Base-by-base conservation (phyloP, 2,329 filamentous ascomycete species). In the Thyridium curvatum region DNA sequence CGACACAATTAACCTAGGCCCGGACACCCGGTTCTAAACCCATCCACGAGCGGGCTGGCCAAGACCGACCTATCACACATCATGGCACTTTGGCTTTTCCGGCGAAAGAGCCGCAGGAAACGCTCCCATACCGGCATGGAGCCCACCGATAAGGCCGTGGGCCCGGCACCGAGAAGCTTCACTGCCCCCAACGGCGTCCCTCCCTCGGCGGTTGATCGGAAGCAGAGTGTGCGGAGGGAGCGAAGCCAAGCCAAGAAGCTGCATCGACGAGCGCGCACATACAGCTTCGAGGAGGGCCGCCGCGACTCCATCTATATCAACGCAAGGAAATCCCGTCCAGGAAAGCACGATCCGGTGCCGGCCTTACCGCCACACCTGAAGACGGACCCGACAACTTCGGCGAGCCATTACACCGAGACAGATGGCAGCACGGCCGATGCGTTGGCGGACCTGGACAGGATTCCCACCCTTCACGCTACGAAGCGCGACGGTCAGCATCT, bases 11-110 rank as follows among this genome's bases (percentile, higher is more conserved):
- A 41, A 39, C 32, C n/a, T n/a, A 36, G 12, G 18, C 12, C 30
- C 37, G 17, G 18, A 30, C 38, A 35, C 29, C 32, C 32, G 4
- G 18, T 16, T 30, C 14, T n/a, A 26, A 6, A 26, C 21, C 6
- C 10, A 26, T 26, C 10, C 21, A 6, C 21, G 10, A 26, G 6
- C 10, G 21, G 21, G 21, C 21, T 26, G 21, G 21, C 21, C 10
- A 26, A n/a, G 21, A 10, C 21, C 21, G 10, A 26, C 21, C 21
- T 6, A 26, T 10, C 10, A 26, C 21, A 26, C 21, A 26, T 26
- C 17, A 91, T 91, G 86, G 79, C 82, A 58, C 68, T 90, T 62
- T 94, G 87, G 88, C 86, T 82, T 45, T 94, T 94, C 63, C 74
- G 82, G 62, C 80, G 83, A 55, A 82, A 74, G 65, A 82, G 76